These are phyloP conservation scores for Solanum chiquidenum DNA, from an alignment of 257 asterid genomes.

Conservation along the genomic window DNA sequence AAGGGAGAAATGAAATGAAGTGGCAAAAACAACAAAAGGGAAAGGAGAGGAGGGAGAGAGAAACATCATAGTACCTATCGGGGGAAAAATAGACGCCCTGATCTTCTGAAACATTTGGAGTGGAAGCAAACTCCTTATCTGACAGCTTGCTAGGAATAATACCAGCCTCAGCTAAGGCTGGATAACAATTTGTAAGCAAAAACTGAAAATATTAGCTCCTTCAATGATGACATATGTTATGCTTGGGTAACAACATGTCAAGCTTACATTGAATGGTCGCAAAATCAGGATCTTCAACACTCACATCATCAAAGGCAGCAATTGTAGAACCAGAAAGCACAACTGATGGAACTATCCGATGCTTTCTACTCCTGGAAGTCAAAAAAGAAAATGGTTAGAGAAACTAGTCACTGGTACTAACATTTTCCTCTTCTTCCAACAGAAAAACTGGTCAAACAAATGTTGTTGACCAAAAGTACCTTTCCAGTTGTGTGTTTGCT, in stretches of 20 bases:
- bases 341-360: conserved; percentile 45
- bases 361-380: conserved; percentile 45
- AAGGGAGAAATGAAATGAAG: neutral
- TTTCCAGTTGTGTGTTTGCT: conserved; percentile 59
- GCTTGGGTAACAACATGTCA: neutral
- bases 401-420: neutral
- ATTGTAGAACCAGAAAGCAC: conserved; percentile 64
- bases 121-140: conserved; percentile 7
- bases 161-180: conserved; percentile 92
- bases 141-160: conserved; percentile 70
- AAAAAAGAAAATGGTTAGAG: conserved; percentile 7
- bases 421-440: neutral
- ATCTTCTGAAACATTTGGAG: conserved; percentile 15
- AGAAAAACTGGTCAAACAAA: neutral
- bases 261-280: conserved; percentile 62
- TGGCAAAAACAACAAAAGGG: neutral
- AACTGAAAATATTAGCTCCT: neutral
- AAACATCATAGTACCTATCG: conserved; percentile 42
- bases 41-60: neutral
- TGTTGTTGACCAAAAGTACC: conserved; percentile 29
- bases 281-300: conserved; percentile 74
- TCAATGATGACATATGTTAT: neutral
- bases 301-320: conserved; percentile 72
- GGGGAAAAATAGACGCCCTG: conserved; percentile 39
- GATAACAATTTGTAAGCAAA: conserved; percentile 3